These are phyloP conservation scores for Sugiyamaella sp. DNA, from an alignment of 1,139 yeast species.

Conservation along the genomic window DNA sequence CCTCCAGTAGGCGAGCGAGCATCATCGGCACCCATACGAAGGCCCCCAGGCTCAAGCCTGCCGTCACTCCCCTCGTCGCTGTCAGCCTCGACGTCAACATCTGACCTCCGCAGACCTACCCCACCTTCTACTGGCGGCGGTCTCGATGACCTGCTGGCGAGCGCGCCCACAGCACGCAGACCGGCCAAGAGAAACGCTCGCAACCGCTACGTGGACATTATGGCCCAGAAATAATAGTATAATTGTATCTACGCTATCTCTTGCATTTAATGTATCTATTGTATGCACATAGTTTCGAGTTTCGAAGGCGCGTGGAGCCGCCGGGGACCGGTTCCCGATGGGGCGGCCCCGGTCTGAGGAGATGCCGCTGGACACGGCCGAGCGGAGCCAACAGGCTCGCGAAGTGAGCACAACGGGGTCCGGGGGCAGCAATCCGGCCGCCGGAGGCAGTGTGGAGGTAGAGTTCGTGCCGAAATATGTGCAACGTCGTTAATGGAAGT, in stretches of 20 bases:
- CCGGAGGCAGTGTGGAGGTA: too few relatives aligned
- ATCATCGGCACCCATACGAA: constrained; percentile 6
- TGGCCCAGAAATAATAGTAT: constrained; percentile 48
- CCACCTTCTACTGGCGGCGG: constrained; percentile 46
- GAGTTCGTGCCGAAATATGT: too few relatives aligned
- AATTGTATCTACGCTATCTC: background rate
- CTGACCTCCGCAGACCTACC: constrained; percentile 17
- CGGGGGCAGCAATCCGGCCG: too few relatives aligned
- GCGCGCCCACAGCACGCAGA: constrained; percentile 50
- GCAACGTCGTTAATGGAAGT: too few relatives aligned
- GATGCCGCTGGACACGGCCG: too few relatives aligned
- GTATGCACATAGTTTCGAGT: background rate
- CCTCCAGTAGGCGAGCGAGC: constrained; percentile 21
- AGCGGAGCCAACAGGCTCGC: too few relatives aligned
- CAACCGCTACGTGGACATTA: constrained; percentile 76
- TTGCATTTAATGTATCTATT: constrained; percentile 10
- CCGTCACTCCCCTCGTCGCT: constrained; percentile 13
- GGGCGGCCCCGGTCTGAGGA: too few relatives aligned
- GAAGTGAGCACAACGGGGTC: too few relatives aligned
- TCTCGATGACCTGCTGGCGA: constrained; percentile 68
- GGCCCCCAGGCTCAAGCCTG: constrained; percentile 10
- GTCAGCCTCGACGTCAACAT: constrained; percentile 12
- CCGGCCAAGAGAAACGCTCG: constrained; percentile 68
- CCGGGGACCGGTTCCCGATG: too few relatives aligned
- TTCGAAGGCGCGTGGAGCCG: too few relatives aligned